Conservation (phyloP, 345 rosid species). For the Murraya koenigii region DNA sequence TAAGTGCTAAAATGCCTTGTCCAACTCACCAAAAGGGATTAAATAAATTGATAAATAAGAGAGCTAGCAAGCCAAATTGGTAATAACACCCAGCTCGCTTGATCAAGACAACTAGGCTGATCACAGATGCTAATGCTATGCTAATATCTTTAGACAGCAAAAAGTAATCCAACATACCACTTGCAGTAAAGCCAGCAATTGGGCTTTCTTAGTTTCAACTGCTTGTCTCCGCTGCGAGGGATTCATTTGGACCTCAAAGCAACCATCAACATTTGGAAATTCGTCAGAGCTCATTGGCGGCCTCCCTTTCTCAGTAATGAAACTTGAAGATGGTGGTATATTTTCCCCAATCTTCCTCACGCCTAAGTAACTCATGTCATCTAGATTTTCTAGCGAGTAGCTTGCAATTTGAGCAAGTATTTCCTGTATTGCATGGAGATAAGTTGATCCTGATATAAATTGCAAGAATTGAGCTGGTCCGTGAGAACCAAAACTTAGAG, state of each 20-base stretch:
- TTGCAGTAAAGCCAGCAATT: conserved; percentile 66
- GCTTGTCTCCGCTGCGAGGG: conserved; percentile 28
- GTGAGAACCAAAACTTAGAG: conserved; percentile 38
- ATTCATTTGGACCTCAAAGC: conserved; percentile 26
- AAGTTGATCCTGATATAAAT: conserved; percentile 58
- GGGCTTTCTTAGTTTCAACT: conserved; percentile 55
- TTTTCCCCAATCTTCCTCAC: conserved; percentile 27
- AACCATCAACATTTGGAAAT: conserved; percentile 24
- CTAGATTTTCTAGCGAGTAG: conserved; percentile 61
- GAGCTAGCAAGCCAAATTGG: neutral
- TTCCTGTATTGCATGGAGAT: conserved; percentile 72
- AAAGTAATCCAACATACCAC: conserved; percentile 49
- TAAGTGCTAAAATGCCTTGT: neutral
- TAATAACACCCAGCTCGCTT: neutral
- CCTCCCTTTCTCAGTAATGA: conserved; percentile 15
- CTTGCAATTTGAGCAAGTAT: conserved; percentile 79
- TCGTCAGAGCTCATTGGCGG: conserved; percentile 19
- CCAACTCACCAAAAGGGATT: neutral
- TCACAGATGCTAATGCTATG: neutral
- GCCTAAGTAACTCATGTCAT: conserved; percentile 29
- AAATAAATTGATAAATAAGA: neutral
- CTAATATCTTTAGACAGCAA: neutral
- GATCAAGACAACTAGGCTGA: neutral
- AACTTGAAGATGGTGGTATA: conserved; percentile 23
- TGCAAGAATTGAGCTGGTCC: conserved; percentile 39